phyloP scores from a whole-genome alignment of 805 yeast species.

The Hanseniaspora pseudoguilliermondii region DNA sequence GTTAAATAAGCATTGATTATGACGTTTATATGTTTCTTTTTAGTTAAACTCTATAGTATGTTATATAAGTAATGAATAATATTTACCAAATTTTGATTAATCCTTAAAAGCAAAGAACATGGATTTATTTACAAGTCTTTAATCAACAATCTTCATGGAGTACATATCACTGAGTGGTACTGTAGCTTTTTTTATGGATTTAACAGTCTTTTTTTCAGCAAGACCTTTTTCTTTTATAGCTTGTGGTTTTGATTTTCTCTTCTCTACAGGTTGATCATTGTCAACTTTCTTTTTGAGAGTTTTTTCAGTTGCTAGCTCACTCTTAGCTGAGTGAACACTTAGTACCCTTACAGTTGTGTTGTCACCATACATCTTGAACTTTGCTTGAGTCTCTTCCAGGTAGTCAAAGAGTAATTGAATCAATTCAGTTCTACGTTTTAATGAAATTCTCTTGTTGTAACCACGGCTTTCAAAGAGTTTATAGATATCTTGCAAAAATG shows the following conservation, averaged over 20 bases:
- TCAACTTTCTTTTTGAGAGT: too few species aligned
- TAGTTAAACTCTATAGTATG: too few species aligned
- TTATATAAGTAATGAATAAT: too few species aligned
- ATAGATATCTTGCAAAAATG: not conserved
- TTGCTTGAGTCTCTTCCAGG: not conserved
- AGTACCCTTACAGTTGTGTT: not conserved
- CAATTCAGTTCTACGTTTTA: not conserved
- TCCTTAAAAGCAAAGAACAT: too few species aligned
- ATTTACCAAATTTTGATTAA: too few species aligned
- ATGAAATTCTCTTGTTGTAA: not conserved
- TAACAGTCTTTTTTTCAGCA: not conserved
- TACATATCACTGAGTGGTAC: not conserved
- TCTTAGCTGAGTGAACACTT: not conserved
- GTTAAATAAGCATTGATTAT: too few species aligned
- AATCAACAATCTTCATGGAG: constrained; percentile 6
- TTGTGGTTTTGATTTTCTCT: not conserved
- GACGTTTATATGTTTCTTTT: too few species aligned
- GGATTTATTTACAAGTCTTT: not conserved
- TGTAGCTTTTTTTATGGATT: not conserved
- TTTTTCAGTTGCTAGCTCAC: too few species aligned
- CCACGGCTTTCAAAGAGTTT: not conserved
- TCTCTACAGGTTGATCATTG: too few species aligned
- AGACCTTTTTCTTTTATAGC: not conserved
- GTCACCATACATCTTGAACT: not conserved
- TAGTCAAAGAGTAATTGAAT: not conserved